Evolutionary conservation across 2,329 filamentous ascomycete species (phyloP), one percentile per base, ranked within the genome.

Genomic region (Coniochaeta sp.): DNA sequence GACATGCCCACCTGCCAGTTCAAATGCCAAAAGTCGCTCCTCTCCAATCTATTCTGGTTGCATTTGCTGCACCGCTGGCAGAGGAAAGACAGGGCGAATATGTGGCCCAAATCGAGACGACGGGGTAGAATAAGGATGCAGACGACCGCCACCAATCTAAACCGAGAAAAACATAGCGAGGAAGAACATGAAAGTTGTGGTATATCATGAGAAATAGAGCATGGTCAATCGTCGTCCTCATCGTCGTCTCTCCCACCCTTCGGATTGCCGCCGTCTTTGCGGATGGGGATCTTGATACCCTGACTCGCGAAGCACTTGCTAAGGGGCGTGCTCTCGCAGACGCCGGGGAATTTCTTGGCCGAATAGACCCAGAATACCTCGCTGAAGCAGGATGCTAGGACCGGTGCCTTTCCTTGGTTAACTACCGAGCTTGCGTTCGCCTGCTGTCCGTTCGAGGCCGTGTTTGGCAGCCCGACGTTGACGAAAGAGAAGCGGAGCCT

Each of bases 291-390:
- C 75, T 97, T 97, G 75, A 96, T 96, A 26, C 95, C 95, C 70
- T 99, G 95, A 1, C 85, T 81, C 3, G 95, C 93, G 75, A 99
- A 98, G 63, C 87, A 90, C 74, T 96, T 96, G 81, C 93, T 97
- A 19, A 98, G 78, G 4, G 86, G 76, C 0, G 95, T 99, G 73
- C 90, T 96, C 72, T 98, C 93, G 61, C 96, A 96, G 1, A 99
- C 95, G 44, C 95, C 95, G 0, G 95, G 95, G 74, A 99, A 99
- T 70, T 97, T 97, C 81, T 99, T 99, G 55, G 95, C 95, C 2
- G 91, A 96, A 75, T 89, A 98, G 32, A 99, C 95, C 59, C 91
- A 90, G 79, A 99, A 98, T 2, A 87, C 82, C 4, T 96, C 89
- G 55, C 90, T 96, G 75, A 93, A 98, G 67, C 87, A 88, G 9